Conservation (phyloP, 2,329 filamentous ascomycete genomes). For the Sclerotinia spermophila region DNA sequence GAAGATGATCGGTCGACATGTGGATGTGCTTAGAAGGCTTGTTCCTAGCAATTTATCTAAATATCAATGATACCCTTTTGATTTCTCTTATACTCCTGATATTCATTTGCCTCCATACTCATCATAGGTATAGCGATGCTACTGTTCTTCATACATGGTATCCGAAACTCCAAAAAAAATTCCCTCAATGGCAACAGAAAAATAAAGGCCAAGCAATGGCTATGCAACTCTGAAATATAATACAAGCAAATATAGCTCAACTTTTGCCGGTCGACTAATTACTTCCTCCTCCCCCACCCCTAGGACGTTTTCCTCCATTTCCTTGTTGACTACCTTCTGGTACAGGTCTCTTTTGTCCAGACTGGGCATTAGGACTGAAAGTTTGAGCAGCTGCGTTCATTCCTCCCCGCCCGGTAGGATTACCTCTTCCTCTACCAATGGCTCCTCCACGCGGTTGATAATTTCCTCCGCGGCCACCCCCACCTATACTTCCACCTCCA, state of each 20-base stretch:
- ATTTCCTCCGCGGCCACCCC: slow-evolving; percentile 15
- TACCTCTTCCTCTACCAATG: slow-evolving; percentile 34
- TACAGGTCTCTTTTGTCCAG: slow-evolving; percentile 34
- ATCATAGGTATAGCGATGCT: slow-evolving; percentile 12
- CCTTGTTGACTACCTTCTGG: slow-evolving; percentile 35
- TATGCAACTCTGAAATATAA: slow-evolving; percentile 32
- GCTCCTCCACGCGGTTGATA: slow-evolving; percentile 27
- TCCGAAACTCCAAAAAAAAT: slow-evolving; percentile 9
- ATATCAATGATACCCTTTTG: slow-evolving; percentile 32
- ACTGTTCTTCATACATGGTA: slow-evolving; percentile 19
- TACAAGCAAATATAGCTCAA: slow-evolving; percentile 30
- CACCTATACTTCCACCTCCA: slow-evolving; percentile 23
- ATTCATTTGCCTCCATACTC: slow-evolving; percentile 12
- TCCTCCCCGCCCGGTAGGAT: slow-evolving; percentile 29
- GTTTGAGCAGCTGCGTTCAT: slow-evolving; percentile 35
- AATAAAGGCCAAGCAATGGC: slow-evolving; percentile 28
- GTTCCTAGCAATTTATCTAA: slow-evolving; percentile 55
- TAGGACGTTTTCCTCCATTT: slow-evolving; percentile 45
- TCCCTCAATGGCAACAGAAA: slow-evolving; percentile 28
- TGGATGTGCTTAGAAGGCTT: slow-evolving; percentile 63
- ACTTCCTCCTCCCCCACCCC: slow-evolving; percentile 38
- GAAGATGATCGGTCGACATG: slow-evolving; percentile 62
- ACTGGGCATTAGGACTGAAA: slow-evolving; percentile 32
- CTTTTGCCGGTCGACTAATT: slow-evolving; percentile 23
- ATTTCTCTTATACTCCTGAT: slow-evolving; percentile 4